A percentile compares a stretch with the other conserved stretches of the same genome.
phyloP scores from a whole-genome alignment of 352 stramenopile genomes.

The Phytophthora melonis region DNA sequence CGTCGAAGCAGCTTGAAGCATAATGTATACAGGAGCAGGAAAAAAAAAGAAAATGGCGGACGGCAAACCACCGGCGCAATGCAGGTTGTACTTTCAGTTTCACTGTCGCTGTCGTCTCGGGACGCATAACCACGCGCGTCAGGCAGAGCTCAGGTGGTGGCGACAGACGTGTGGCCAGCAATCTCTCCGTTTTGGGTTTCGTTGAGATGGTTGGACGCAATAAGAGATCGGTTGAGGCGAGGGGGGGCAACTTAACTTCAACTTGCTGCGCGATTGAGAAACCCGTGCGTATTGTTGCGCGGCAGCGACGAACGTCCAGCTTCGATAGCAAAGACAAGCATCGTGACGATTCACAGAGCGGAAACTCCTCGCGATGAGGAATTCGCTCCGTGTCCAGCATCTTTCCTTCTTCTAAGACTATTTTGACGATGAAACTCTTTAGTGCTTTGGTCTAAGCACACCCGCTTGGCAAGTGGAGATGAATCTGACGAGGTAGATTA shows the following conservation, averaged over 20 bases:
- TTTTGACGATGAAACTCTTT: background rate
- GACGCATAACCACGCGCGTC: background rate
- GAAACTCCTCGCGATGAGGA: background rate
- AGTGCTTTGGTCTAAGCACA: background rate
- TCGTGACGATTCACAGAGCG: background rate
- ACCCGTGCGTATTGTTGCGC: background rate
- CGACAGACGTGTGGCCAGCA: constrained; percentile 1
- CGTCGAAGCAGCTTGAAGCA: background rate
- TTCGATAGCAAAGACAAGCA: background rate
- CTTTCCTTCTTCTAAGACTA: background rate
- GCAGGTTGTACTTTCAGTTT: background rate
- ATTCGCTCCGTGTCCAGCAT: too few relatives aligned
- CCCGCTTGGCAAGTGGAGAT: too few relatives aligned
- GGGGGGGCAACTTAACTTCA: background rate
- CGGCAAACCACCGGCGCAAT: background rate
- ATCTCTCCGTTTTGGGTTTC: background rate
- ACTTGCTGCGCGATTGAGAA: background rate
- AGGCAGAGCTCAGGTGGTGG: background rate
- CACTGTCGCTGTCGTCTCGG: background rate
- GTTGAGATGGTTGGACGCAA: background rate
- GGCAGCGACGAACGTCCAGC: background rate
- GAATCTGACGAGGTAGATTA: too few relatives aligned
- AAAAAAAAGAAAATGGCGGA: background rate
- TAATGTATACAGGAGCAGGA: background rate
- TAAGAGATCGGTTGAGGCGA: constrained; percentile 1